phyloP scores from a whole-genome alignment of 371 early-diverging fungal species.

The Nematocida sp. region DNA sequence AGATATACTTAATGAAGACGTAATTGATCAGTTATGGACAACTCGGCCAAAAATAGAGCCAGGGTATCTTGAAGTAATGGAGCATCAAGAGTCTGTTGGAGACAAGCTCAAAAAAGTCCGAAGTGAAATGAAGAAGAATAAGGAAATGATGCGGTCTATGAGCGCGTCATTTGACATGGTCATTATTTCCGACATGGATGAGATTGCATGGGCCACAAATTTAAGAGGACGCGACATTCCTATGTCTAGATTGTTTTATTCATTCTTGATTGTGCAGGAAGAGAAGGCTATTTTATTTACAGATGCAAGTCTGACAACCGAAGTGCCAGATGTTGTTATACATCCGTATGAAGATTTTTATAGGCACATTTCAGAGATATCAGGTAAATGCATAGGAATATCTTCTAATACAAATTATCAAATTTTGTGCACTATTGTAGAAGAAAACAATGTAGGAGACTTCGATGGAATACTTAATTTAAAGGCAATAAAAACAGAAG shows the following conservation, averaged over 20 bases:
- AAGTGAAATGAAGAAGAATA: conserved; percentile 63
- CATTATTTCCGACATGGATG: conserved; percentile 66
- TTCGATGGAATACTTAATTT: conserved; percentile 23
- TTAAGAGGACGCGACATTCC: conserved; percentile 90
- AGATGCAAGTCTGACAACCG: conserved; percentile 74
- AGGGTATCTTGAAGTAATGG: conserved; percentile 26
- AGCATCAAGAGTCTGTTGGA: conserved; percentile 1
- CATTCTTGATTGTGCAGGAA: conserved; percentile 77
- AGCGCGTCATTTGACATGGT: conserved; percentile 40
- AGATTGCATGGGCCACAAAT: conserved; percentile 80
- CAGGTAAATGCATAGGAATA: conserved; percentile 16
- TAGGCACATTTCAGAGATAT: conserved; percentile 30
- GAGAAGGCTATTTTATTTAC: conserved; percentile 75
- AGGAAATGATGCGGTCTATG: neutral
- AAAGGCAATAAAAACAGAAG: conserved; percentile 75
- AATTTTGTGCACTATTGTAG: conserved; percentile 6
- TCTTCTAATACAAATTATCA: conserved; percentile 24
- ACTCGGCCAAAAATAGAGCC: conserved; percentile 30
- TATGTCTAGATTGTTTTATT: conserved; percentile 92
- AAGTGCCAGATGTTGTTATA: conserved; percentile 70
- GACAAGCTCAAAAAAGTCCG: conserved; percentile 80
- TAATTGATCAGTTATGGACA: conserved; percentile 39
- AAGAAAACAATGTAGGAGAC: conserved; percentile 9
- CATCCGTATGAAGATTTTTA: conserved; percentile 59
- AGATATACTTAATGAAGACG: conserved; percentile 42